Base-by-base conservation (phyloP, 176 grass and related monocot species). In the Otatea glauca region DNA sequence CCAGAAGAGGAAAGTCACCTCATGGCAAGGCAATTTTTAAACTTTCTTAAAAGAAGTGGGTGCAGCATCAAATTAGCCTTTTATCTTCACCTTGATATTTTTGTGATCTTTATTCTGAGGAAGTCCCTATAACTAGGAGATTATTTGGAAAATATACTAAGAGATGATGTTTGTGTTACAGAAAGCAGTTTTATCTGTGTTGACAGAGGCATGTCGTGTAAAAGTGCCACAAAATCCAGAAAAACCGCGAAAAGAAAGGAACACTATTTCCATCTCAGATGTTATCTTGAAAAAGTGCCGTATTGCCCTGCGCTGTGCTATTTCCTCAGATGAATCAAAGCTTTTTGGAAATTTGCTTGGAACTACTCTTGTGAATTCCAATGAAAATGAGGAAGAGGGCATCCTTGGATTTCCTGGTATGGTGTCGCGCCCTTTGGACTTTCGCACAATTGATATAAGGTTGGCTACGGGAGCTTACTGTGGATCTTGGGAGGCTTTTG, bases 331-430 rank as follows among this genome's bases (percentile, higher is more conserved):
- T 79, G 88, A 98, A 83, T 88, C 88, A 53, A 98, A 98, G 70
- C 79, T 87, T 72, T 98, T 98, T 77, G 92, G 93, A 78, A 98
- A 98, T 92, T 85, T 98, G 83, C 89, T 98, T 85, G 96, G 93
- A 74, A 93, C 96, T 80, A 88, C 93, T 60, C 74, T 98, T 72
- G 78, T 84, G 54, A 93, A 95, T 85, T 92, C 88, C 75, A 93
- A 93, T 56, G 96, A 98, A 49, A 90, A 95, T 83, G 96, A 98
- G 70, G 93, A 95, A 81, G 93, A 98, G 43, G 96, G 96, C 35
- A 94, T 98, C 78, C 91, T 98, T 88, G 96, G 96, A 70, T 98
- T 90, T 92, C 93, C 96, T 88, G 91, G 91, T 29, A 95, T 95
- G 93, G 93, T 98, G 87, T 90, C 96, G 55, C 92, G 96, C 5